phyloP scores from a whole-genome alignment of 1,139 yeast species.

The Hansenula lynferdii region DNA sequence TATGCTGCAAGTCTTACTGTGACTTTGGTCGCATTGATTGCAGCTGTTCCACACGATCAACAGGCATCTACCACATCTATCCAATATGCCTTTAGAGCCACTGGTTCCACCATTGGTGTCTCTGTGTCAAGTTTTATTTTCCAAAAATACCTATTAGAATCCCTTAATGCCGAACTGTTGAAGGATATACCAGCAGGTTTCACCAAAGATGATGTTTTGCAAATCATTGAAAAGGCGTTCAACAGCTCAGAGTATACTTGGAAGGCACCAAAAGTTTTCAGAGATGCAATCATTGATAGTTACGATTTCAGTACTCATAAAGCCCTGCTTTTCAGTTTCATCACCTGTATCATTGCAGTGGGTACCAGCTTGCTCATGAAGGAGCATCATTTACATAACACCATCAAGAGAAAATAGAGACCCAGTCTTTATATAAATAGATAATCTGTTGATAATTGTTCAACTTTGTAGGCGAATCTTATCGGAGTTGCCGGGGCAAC shows the following conservation, averaged over 20 bases:
- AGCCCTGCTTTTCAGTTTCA: slow-evolving; percentile 42
- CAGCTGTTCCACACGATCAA: slow-evolving; percentile 54
- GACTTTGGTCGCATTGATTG: slow-evolving; percentile 55
- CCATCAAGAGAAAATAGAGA: slow-evolving; percentile 3
- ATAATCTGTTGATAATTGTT: neutral
- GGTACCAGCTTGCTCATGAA: slow-evolving; percentile 19
- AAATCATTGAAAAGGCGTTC: slow-evolving; percentile 47
- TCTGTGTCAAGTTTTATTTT: slow-evolving; percentile 64
- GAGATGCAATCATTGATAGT: slow-evolving; percentile 41
- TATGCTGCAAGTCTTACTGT: slow-evolving; percentile 58
- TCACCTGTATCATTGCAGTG: slow-evolving; percentile 34
- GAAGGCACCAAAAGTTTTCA: slow-evolving; percentile 44
- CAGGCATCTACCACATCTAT: slow-evolving; percentile 75
- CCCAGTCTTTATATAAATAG: neutral
- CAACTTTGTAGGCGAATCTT: neutral
- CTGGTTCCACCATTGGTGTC: slow-evolving; percentile 71
- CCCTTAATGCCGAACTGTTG: slow-evolving; percentile 25
- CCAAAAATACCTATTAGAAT: slow-evolving; percentile 32
- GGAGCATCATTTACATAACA: slow-evolving; percentile 23
- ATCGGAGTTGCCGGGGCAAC: neutral
- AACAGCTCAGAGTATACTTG: slow-evolving; percentile 51
- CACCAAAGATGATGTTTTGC: slow-evolving; percentile 30
- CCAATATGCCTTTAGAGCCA: slow-evolving; percentile 71
- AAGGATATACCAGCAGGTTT: slow-evolving; percentile 31
- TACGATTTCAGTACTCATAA: slow-evolving; percentile 42